Conservation (phyloP, 2,329 filamentous ascomycete genomes). For the Fusarium nodosum region DNA sequence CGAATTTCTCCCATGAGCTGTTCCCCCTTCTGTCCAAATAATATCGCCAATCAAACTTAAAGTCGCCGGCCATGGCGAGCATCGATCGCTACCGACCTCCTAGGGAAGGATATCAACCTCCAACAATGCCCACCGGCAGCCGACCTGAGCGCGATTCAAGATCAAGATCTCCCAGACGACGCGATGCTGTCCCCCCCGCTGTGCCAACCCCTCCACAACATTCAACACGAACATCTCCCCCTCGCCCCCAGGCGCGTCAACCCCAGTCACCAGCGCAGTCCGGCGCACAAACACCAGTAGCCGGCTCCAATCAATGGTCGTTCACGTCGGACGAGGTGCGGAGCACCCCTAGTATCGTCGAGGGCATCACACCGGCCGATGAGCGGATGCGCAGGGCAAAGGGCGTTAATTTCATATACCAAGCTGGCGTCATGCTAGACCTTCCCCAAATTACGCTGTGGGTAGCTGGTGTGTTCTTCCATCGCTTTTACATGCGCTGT, state of each 20-base stretch:
- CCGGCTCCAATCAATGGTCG: constrained; percentile 79
- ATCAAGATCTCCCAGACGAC: constrained; percentile 63
- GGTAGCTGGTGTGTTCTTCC: constrained; percentile 94
- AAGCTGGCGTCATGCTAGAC: constrained; percentile 92
- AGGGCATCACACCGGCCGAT: constrained; percentile 81
- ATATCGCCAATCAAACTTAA: constrained; percentile 48
- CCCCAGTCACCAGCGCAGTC: constrained; percentile 61
- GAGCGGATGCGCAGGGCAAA: constrained; percentile 88
- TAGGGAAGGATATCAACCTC: constrained; percentile 70
- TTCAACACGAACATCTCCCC: constrained; percentile 68
- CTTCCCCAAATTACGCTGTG: constrained; percentile 92
- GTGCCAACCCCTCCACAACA: constrained; percentile 72
- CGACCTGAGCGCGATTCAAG: constrained; percentile 62
- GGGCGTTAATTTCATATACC: constrained; percentile 95
- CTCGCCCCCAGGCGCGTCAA: constrained; percentile 61
- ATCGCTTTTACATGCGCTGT: constrained; percentile 93
- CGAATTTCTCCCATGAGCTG: constrained; percentile 46
- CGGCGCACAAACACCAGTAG: constrained; percentile 55
- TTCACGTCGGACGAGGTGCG: constrained; percentile 87
- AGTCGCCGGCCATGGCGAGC: constrained; percentile 64
- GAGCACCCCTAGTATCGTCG: constrained; percentile 85
- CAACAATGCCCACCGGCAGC: constrained; percentile 58
- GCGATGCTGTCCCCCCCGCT: constrained; percentile 69
- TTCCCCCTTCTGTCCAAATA: constrained; percentile 29
- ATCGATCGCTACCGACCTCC: constrained; percentile 71